A percentile compares a stretch with the other conserved stretches of the same genome.
phyloP scores from a whole-genome alignment of 768 basidiomycete species.

The button mushroom (Agaricus bisporus) region DNA sequence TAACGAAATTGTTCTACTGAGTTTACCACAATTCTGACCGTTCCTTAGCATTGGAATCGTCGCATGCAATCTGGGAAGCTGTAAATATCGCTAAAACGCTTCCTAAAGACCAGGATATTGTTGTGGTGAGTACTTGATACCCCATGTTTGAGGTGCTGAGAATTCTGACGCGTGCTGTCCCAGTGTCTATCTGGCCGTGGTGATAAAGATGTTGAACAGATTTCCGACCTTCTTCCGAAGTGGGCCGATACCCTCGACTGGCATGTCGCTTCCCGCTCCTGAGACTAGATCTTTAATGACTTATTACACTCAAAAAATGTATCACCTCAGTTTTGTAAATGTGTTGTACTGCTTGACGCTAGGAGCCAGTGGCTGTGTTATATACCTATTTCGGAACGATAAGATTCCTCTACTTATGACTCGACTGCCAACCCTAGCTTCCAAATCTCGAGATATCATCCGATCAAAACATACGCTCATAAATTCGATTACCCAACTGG shows the following conservation, averaged over 20 bases:
- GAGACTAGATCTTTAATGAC: not conserved
- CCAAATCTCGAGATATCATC: not conserved
- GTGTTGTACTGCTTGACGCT: not conserved
- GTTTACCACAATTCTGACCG: conserved; percentile 3
- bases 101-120: conserved; percentile 79
- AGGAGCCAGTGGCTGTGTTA: conserved; percentile 4
- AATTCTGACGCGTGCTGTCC: not conserved
- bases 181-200: conserved; percentile 94
- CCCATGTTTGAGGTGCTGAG: not conserved
- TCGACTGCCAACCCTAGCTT: not conserved
- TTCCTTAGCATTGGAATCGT: conserved; percentile 77
- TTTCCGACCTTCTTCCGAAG: conserved; percentile 89
- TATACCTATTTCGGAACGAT: not conserved
- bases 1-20: conserved; percentile 23
- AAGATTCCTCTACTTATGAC: not conserved
- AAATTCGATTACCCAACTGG: conserved; percentile 4
- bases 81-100: conserved; percentile 79
- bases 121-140: conserved; percentile 61
- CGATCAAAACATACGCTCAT: not conserved
- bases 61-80: conserved; percentile 94
- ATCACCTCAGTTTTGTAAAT: not conserved
- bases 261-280: conserved; percentile 55
- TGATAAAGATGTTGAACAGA: conserved; percentile 97
- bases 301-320: not conserved
- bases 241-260: conserved; percentile 94